Evolutionary conservation across 495 filamentous ascomycete genomes (phyloP).

Genomic region (Trichoderma reesei): DNA sequence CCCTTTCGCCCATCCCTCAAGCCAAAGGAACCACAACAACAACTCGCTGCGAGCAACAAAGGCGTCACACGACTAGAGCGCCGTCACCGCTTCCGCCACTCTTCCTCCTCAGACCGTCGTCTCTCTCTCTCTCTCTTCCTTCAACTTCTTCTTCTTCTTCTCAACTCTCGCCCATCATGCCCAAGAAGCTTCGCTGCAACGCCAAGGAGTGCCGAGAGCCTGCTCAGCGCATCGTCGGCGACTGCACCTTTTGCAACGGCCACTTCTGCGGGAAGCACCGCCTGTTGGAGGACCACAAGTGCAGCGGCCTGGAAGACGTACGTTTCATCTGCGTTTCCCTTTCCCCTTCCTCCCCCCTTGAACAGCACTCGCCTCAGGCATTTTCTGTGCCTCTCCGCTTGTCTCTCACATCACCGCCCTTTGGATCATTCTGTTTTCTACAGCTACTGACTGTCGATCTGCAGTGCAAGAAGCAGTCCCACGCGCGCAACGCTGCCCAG

Average conservation of each 20-base stretch:
- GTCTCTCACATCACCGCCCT: conserved; percentile 5
- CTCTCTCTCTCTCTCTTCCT: conserved; percentile 10
- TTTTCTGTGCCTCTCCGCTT: no score
- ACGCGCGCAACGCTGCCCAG: conserved; percentile 85
- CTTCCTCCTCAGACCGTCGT: not conserved
- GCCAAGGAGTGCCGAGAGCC: conserved; percentile 79
- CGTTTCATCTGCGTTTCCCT: conserved; percentile 25
- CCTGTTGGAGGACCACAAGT: conserved; percentile 87
- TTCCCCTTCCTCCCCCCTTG: no score
- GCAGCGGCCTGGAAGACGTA: conserved; percentile 82
- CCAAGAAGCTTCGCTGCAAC: conserved; percentile 78
- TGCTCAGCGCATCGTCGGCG: conserved; percentile 86
- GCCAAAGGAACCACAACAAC: not conserved
- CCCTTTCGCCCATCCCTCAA: not conserved
- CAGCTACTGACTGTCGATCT: conserved; percentile 13
- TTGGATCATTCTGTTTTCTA: no score
- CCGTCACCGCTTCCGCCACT: not conserved
- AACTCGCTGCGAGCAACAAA: conserved; percentile 4
- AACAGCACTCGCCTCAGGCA: no score
- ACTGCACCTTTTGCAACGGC: conserved; percentile 89
- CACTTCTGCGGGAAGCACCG: conserved; percentile 93
- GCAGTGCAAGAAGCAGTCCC: conserved; percentile 86
- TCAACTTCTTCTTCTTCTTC: conserved; percentile 10
- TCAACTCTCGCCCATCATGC: conserved; percentile 39
- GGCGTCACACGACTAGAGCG: conserved; percentile 9